phyloP scores from a whole-genome alignment of 1,139 yeast species.

The Debaryomyces subglobosus region DNA sequence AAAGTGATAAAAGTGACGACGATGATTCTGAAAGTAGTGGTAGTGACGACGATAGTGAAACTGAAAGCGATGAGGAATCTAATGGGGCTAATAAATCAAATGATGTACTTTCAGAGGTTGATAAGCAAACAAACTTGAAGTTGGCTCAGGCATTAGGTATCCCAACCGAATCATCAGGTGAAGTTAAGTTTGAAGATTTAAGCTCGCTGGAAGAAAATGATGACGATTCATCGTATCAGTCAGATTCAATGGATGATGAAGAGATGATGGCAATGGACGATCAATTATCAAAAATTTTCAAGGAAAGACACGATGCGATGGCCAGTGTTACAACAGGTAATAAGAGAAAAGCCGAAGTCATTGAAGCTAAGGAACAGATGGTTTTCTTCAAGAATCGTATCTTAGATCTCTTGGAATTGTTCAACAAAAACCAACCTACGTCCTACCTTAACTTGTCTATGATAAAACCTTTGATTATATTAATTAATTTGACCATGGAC shows the following conservation, averaged over 20 bases:
- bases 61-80: conserved; percentile 28
- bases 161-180: conserved; percentile 52
- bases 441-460: conserved; percentile 47
- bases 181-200: conserved; percentile 46
- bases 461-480: conserved; percentile 60
- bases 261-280: conserved; percentile 96
- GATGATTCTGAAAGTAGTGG: conserved; percentile 33
- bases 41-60: conserved; percentile 30
- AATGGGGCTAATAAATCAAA: conserved; percentile 28
- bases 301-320: conserved; percentile 72
- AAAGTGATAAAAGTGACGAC: conserved; percentile 38
- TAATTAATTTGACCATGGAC: conserved; percentile 70
- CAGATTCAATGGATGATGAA: conserved; percentile 92
- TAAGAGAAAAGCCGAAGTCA: conserved; percentile 68
- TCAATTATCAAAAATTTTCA: conserved; percentile 80
- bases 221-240: conserved; percentile 53
- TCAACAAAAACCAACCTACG: conserved; percentile 49
- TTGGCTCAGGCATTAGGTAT: conserved; percentile 80
- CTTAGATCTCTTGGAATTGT: conserved; percentile 73
- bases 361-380: conserved; percentile 79
- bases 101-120: conserved; percentile 54
- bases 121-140: conserved; percentile 67
- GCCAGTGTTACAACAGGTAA: conserved; percentile 56
- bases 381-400: conserved; percentile 77
- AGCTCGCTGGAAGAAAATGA: conserved; percentile 40